Conservation (phyloP, 441 rosid species). For the Gossypium lobatum region DNA sequence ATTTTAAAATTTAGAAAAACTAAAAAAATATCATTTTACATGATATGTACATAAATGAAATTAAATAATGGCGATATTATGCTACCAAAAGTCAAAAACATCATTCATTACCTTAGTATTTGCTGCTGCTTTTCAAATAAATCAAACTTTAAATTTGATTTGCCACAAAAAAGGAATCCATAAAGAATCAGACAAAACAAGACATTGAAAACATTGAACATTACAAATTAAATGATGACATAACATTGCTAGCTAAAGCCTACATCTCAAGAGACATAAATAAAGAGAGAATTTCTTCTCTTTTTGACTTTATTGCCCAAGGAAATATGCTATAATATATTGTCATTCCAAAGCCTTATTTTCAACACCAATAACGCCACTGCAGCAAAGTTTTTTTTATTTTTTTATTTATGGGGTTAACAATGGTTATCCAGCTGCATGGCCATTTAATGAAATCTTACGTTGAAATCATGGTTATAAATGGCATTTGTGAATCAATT, state of each 20-base stretch:
- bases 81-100: not conserved
- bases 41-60: no score
- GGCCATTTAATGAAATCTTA: no score
- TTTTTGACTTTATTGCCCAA: not conserved
- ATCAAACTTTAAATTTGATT: not conserved
- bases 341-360: not conserved
- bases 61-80: no score
- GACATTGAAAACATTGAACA: not conserved
- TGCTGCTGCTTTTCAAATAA: not conserved
- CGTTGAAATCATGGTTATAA: not conserved
- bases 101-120: not conserved
- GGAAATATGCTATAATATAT: not conserved
- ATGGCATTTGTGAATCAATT: not conserved
- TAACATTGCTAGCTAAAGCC: not conserved
- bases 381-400: not conserved
- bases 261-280: not conserved
- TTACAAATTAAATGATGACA: not conserved
- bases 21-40: no score
- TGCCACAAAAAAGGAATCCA: not conserved
- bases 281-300: not conserved
- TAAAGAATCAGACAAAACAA: not conserved
- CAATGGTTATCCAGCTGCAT: not conserved
- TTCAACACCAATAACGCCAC: not conserved
- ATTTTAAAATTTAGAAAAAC: no score
- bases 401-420: not conserved